Conservation (phyloP, 164 flowering plant species). For the Amborella trichopoda region DNA sequence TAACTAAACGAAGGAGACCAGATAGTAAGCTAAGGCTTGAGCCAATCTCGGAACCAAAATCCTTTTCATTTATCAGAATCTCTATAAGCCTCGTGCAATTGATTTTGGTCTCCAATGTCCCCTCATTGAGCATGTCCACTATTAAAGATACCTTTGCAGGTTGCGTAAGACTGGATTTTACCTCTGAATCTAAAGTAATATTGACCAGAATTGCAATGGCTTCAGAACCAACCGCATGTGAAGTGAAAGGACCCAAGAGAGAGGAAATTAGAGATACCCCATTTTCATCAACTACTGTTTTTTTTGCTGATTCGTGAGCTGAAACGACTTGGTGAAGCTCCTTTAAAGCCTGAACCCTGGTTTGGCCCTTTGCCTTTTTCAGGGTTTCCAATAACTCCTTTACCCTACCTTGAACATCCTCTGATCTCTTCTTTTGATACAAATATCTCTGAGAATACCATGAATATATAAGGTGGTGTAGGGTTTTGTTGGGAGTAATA, state of each 20-base stretch:
- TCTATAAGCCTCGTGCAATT: constrained; percentile 56
- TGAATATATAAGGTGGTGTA: constrained; percentile 37
- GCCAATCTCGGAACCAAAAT: constrained; percentile 40
- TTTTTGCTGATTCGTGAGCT: constrained; percentile 48
- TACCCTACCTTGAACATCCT: constrained; percentile 73
- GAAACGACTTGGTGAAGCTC: constrained; percentile 50
- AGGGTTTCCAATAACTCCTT: constrained; percentile 53
- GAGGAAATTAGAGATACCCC: constrained; percentile 52
- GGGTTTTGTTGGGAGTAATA: constrained; percentile 49
- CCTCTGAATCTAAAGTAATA: constrained; percentile 55
- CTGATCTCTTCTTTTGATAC: constrained; percentile 66
- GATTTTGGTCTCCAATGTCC: constrained; percentile 70
- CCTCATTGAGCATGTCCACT: constrained; percentile 85
- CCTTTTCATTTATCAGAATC: constrained; percentile 53
- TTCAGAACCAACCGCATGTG: constrained; percentile 84
- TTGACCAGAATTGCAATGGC: constrained; percentile 60
- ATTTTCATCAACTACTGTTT: constrained; percentile 48
- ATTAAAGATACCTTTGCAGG: constrained; percentile 69
- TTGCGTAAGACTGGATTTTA: constrained; percentile 48
- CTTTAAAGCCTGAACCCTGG: constrained; percentile 66
- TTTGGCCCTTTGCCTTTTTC: constrained; percentile 76
- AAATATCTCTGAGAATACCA: constrained; percentile 65
- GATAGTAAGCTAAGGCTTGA: constrained; percentile 69
- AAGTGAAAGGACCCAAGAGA: constrained; percentile 73
- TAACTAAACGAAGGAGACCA: constrained; percentile 74